Evolutionary conservation across 1,284 basidiomycete species (phyloP), one percentile per base, ranked within the genome.

Genomic region (Austropuccinia psidii): DNA sequence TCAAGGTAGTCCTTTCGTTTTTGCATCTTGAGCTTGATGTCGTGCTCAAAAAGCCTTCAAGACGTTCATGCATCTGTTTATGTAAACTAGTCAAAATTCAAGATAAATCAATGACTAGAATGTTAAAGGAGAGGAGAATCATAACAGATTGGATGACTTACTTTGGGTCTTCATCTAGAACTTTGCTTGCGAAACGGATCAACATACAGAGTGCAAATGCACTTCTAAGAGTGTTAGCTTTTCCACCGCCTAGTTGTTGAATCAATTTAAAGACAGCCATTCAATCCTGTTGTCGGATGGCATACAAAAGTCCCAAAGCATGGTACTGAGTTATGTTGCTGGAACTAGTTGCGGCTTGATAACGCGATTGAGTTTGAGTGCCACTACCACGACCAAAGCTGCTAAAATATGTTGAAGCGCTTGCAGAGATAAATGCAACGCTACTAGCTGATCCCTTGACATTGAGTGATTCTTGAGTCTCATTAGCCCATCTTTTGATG

Each of bases 221-320:
- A 80, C 93, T 98, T 83, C 94, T 91, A 76, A 99, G 82, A 24
- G 89, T 87, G 15, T 88, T 90, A 19, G 88, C 88, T 67, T 88
- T 85, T 27, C 90, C 90, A 45, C 76, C 76, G 62, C 90, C 89
- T 80, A 92, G 93, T 81, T 98, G 95, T 82, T 98, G 96, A 64
- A 99, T 93, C 90, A 98, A 94, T 84, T 98, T 99, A 54, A 93
- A 97, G 67, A 98, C 87, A 1, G 96, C 96, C 93, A 98, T 98
- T 77, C 96, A 85, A 83, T 99, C 96, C 80, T 96, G 92, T 80
- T 96, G 92, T 52, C 96, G 88, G 78, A 98, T 97, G 76, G 94
- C 84, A 82, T 97, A 97, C 67, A 99, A 84, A 74, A 98, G 84
- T 43, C 95, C 94, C 45, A 99, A 85, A 13, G 93, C 94, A 80